Percentiles rank a stretch among this genome's conserved stretches.
phyloP scores from a whole-genome alignment of 2,329 filamentous ascomycete species.

The Fusarium nodosum region DNA sequence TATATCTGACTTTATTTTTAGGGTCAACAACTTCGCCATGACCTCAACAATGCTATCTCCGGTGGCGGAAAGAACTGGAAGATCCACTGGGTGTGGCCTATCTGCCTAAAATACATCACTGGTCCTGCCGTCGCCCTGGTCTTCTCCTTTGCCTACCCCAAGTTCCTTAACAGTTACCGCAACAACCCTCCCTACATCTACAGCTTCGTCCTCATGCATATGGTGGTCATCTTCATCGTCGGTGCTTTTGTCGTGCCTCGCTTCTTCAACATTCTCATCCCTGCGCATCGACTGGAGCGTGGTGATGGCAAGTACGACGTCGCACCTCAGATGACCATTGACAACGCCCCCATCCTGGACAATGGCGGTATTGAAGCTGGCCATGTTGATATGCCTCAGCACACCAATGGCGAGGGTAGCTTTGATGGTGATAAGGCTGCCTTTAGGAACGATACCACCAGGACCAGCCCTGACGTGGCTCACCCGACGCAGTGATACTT shows the following conservation, averaged over 20 bases:
- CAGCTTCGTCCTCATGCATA: slow-evolving; percentile 43
- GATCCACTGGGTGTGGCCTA: slow-evolving; percentile 62
- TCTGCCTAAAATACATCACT: slow-evolving; percentile 61
- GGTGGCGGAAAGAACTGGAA: slow-evolving; percentile 63
- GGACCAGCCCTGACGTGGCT: neutral
- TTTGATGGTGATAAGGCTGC: slow-evolving; percentile 18
- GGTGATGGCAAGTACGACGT: slow-evolving; percentile 41
- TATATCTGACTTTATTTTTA: slow-evolving; percentile 48
- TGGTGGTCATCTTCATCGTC: slow-evolving; percentile 37
- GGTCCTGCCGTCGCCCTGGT: slow-evolving; percentile 62
- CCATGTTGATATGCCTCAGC: neutral
- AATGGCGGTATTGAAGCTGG: slow-evolving; percentile 32
- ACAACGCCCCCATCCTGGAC: slow-evolving; percentile 22
- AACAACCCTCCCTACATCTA: slow-evolving; percentile 39
- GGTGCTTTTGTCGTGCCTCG: slow-evolving; percentile 34
- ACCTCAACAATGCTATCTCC: slow-evolving; percentile 64
- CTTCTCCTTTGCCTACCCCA: slow-evolving; percentile 61
- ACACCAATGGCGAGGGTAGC: slow-evolving; percentile 24
- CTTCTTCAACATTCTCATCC: slow-evolving; percentile 38
- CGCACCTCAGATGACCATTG: slow-evolving; percentile 37
- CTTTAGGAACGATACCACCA: neutral
- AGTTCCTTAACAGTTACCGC: slow-evolving; percentile 25
- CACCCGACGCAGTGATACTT: neutral
- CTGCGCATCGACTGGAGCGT: slow-evolving; percentile 23
- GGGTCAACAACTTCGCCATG: slow-evolving; percentile 66